phyloP scores from a whole-genome alignment of 306 rosid genomes.

The Dryas drummondii region DNA sequence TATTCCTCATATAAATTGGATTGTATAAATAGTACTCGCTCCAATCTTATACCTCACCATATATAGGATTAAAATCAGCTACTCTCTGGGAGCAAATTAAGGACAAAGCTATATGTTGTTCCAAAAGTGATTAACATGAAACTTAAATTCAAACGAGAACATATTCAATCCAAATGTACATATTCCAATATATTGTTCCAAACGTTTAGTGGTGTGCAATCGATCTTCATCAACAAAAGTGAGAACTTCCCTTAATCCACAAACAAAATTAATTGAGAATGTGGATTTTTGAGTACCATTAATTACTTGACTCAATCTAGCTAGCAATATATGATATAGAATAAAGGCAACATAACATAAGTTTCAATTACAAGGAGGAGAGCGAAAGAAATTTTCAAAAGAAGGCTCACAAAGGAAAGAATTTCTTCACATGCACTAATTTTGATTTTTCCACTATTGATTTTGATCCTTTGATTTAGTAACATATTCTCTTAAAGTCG shows the following conservation, averaged over 20 bases:
- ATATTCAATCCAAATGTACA: constrained; percentile 10
- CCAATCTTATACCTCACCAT: too few relatives aligned
- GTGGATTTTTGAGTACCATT: too few relatives aligned
- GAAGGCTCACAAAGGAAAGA: not conserved
- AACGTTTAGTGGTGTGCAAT: not conserved
- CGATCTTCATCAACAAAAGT: not conserved
- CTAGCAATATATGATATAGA: not conserved
- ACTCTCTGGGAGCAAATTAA: not conserved
- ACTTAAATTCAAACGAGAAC: not conserved
- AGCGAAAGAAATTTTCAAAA: not conserved
- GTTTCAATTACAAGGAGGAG: not conserved
- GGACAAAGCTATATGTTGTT: constrained; percentile 6
- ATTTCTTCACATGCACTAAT: not conserved
- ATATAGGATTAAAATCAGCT: not conserved
- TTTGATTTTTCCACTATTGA: too few relatives aligned
- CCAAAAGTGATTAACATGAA: not conserved
- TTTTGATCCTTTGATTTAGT: not conserved
- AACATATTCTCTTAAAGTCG: too few relatives aligned
- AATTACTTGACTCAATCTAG: not conserved
- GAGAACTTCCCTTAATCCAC: too few relatives aligned
- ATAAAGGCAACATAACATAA: constrained; percentile 3
- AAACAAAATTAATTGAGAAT: too few relatives aligned
- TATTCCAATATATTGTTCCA: constrained; percentile 6
- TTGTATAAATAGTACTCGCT: too few relatives aligned
- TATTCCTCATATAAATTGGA: too few relatives aligned